phyloP scores from a whole-genome alignment of 2,329 filamentous ascomycete species.

The Didymella pomorum region DNA sequence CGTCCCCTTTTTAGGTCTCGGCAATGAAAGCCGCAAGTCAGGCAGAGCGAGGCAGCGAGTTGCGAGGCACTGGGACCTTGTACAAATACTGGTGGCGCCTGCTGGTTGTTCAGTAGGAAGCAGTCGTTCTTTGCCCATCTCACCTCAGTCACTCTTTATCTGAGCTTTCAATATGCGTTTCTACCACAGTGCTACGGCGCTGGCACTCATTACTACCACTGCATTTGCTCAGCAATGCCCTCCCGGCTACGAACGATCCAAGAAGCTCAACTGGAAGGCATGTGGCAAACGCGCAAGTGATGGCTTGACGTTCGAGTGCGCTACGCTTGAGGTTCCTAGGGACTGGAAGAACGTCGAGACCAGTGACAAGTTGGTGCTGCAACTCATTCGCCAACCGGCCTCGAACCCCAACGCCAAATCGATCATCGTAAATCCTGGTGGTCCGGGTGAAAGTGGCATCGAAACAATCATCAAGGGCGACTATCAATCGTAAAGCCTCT shows the following conservation, averaged over 20 bases:
- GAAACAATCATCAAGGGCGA: neutral
- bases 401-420: neutral
- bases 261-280: too few species aligned
- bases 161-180: conserved; percentile 2
- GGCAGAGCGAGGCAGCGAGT: neutral
- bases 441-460: neutral
- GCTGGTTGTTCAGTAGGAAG: neutral
- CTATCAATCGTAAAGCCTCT: too few species aligned
- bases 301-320: neutral
- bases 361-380: neutral
- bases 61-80: neutral
- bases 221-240: neutral
- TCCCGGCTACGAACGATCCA: neutral
- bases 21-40: neutral
- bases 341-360: too few species aligned
- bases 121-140: conserved; percentile 1
- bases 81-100: neutral
- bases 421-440: neutral
- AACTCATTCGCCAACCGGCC: neutral
- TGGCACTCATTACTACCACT: neutral
- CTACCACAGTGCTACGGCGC: conserved; percentile 1
- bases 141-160: conserved; percentile 5
- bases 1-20: neutral
- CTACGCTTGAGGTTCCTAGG: neutral
- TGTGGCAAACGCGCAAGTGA: too few species aligned